These are phyloP conservation scores for Leccinum boreale DNA, from an alignment of 768 basidiomycete species.

Conservation along the genomic window DNA sequence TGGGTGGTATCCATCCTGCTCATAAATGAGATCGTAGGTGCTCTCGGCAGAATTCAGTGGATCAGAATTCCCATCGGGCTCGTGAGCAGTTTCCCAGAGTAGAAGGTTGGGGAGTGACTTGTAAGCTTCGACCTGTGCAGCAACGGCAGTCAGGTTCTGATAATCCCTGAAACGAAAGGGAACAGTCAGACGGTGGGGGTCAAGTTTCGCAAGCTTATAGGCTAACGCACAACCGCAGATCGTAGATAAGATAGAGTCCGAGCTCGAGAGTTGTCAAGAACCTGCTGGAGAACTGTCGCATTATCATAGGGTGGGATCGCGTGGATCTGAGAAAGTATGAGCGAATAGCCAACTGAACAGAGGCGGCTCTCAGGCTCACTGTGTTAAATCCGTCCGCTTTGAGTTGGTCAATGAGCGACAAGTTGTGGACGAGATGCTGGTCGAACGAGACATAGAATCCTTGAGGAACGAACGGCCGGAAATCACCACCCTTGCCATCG, in stretches of 20 bases:
- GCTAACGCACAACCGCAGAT: slow-evolving; percentile 63
- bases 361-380: slow-evolving; percentile 6
- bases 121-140: slow-evolving; percentile 60
- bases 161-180: slow-evolving; percentile 40
- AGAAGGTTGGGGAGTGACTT: slow-evolving; percentile 66
- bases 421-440: slow-evolving; percentile 49
- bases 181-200: not conserved
- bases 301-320: slow-evolving; percentile 67
- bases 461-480: slow-evolving; percentile 54
- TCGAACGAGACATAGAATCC: slow-evolving; percentile 72
- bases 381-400: slow-evolving; percentile 49
- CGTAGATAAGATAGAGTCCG: slow-evolving; percentile 66
- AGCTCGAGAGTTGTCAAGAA: slow-evolving; percentile 18
- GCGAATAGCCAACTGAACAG: not conserved
- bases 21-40: slow-evolving; percentile 46
- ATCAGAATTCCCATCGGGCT: slow-evolving; percentile 67
- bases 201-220: not conserved
- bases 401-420: slow-evolving; percentile 51
- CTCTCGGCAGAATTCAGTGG: slow-evolving; percentile 54
- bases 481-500: slow-evolving; percentile 15
- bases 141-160: slow-evolving; percentile 57
- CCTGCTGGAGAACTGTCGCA: slow-evolving; percentile 34
- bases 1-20: slow-evolving; percentile 56
- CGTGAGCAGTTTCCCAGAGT: slow-evolving; percentile 70
- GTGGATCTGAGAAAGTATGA: slow-evolving; percentile 54